Conservation (phyloP, 345 rosid genomes). For the Lumnitzera racemosa region DNA sequence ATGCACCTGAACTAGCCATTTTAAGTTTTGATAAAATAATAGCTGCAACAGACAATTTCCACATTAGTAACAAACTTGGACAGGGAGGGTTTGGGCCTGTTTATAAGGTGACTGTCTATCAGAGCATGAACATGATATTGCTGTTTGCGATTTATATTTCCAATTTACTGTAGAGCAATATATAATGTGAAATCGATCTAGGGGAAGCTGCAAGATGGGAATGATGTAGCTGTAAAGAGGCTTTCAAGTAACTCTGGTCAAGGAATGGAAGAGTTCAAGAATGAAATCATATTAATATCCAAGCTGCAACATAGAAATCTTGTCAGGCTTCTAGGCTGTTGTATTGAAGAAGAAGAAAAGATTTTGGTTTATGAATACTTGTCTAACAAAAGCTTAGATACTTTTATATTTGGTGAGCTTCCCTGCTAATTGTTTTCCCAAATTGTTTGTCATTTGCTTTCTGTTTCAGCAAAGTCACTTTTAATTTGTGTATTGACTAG, state of each 20-base stretch:
- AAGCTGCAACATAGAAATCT: slow-evolving; percentile 53
- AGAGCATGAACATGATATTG: no score
- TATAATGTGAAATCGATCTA: slow-evolving; percentile 2
- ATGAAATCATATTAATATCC: slow-evolving; percentile 44
- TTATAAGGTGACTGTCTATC: slow-evolving; percentile 1
- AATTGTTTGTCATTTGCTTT: neutral
- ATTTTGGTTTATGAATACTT: slow-evolving; percentile 43
- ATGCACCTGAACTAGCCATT: no score
- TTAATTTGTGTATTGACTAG: slow-evolving; percentile 1
- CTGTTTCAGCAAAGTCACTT: no score
- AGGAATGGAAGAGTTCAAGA: slow-evolving; percentile 47
- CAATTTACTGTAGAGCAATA: neutral
- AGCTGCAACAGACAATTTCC: slow-evolving; percentile 2
- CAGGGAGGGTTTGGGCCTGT: slow-evolving; percentile 7
- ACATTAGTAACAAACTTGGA: slow-evolving; percentile 4
- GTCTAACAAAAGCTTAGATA: slow-evolving; percentile 22
- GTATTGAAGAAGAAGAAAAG: slow-evolving; percentile 45
- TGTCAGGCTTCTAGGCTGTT: slow-evolving; percentile 50
- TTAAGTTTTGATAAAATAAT: no score
- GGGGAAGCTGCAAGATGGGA: slow-evolving; percentile 40
- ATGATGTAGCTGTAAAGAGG: slow-evolving; percentile 52
- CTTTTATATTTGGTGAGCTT: slow-evolving; percentile 12
- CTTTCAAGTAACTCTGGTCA: slow-evolving; percentile 45
- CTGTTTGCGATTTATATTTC: neutral
- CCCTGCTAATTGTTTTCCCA: neutral